phyloP scores from a whole-genome alignment of 176 grass and related monocot genomes.

The Oryza glumipatula region DNA sequence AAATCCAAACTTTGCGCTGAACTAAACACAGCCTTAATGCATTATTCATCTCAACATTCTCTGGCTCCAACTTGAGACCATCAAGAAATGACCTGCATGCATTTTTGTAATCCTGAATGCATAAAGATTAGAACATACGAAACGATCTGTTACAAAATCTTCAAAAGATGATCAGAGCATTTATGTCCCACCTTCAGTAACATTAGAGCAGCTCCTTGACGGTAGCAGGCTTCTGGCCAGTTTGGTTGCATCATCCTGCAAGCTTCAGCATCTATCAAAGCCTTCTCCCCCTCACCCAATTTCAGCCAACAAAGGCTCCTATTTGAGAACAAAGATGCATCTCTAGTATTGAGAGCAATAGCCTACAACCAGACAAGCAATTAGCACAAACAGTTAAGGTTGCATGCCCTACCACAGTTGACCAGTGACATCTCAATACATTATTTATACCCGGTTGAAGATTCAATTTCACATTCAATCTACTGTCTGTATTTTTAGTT shows the following conservation, averaged over 20 bases:
- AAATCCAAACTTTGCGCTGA: too few species aligned
- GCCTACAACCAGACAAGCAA: too few species aligned
- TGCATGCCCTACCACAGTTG: too few species aligned
- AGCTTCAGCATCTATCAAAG: constrained; percentile 42
- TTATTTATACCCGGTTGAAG: too few species aligned
- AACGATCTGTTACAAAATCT: background rate
- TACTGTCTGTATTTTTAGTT: too few species aligned
- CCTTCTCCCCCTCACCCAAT: constrained; percentile 30
- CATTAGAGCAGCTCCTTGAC: constrained; percentile 47
- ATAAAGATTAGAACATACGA: background rate
- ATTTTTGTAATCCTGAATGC: constrained; percentile 49
- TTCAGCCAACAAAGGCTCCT: constrained; percentile 49
- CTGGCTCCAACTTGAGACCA: constrained; percentile 45
- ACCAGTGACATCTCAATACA: too few species aligned
- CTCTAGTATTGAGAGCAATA: background rate
- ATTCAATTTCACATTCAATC: too few species aligned
- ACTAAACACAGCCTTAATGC: background rate
- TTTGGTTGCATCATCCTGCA: constrained; percentile 25
- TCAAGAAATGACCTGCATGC: constrained; percentile 45
- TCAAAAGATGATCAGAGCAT: background rate
- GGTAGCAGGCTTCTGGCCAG: constrained; percentile 53
- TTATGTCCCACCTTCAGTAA: constrained; percentile 42
- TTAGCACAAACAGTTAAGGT: too few species aligned
- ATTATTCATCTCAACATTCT: constrained; percentile 26
- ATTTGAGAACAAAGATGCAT: constrained; percentile 46